Conservation (phyloP, 352 stramenopile species). For the Pythium guiyangense region DNA sequence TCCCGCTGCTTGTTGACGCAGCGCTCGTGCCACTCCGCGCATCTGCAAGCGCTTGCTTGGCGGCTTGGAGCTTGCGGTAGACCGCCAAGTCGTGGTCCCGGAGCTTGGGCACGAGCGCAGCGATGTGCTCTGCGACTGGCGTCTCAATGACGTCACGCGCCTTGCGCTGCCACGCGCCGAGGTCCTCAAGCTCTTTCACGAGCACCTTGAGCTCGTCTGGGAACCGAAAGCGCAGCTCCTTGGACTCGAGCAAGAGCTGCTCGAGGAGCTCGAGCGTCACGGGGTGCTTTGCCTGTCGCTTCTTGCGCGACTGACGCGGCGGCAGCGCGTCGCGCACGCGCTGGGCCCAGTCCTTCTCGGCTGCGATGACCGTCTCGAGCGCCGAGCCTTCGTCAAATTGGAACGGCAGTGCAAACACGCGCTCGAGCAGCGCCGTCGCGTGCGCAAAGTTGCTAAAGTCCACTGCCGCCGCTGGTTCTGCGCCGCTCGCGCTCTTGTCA, state of each 20-base stretch:
- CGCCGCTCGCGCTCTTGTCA: not conserved
- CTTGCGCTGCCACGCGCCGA: slow-evolving; percentile 58
- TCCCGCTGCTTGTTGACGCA: not conserved
- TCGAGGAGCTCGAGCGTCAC: slow-evolving; percentile 61
- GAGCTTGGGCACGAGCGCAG: slow-evolving; percentile 36
- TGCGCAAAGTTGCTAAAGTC: slow-evolving; percentile 33
- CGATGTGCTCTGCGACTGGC: slow-evolving; percentile 30
- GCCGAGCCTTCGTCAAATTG: slow-evolving; percentile 62
- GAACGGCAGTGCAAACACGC: slow-evolving; percentile 63
- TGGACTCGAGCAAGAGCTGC: slow-evolving; percentile 52
- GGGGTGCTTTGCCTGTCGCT: slow-evolving; percentile 52
- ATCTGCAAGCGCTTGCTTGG: slow-evolving; percentile 32
- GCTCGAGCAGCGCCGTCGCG: slow-evolving; percentile 55
- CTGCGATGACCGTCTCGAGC: slow-evolving; percentile 50
- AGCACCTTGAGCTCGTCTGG: slow-evolving; percentile 73
- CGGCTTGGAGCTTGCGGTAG: slow-evolving; percentile 52
- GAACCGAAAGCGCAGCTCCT: slow-evolving; percentile 61
- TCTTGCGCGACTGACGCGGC: slow-evolving; percentile 76
- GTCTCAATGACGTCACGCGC: slow-evolving; percentile 44
- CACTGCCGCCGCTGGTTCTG: not conserved
- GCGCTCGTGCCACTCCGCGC: not conserved
- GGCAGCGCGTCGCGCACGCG: slow-evolving; percentile 70
- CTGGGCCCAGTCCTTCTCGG: slow-evolving; percentile 61
- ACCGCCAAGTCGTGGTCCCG: slow-evolving; percentile 58
- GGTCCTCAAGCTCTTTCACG: slow-evolving; percentile 65